phyloP scores from a whole-genome alignment of 2,329 filamentous ascomycete species.

The Fusarium lyarnte region DNA sequence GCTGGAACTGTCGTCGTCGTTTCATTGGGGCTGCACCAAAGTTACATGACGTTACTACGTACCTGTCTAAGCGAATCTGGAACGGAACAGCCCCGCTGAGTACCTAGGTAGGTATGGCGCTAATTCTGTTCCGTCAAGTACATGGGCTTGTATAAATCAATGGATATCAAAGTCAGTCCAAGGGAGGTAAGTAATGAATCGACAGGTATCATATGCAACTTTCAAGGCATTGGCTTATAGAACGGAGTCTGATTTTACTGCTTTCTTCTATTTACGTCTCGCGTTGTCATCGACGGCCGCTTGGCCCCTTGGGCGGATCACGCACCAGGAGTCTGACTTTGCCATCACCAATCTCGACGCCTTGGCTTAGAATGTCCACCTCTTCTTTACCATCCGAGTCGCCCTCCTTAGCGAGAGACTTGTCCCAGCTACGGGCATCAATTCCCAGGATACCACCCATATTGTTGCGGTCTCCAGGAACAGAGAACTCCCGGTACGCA shows the following conservation, averaged over 20 bases:
- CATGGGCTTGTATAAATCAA: background rate
- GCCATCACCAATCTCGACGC: slow-evolving; percentile 74
- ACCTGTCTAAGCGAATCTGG: slow-evolving; percentile 18
- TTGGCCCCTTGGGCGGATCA: slow-evolving; percentile 67
- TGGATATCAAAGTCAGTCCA: background rate
- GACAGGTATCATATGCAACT: background rate
- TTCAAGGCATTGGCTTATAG: slow-evolving; percentile 16
- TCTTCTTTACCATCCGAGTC: slow-evolving; percentile 54
- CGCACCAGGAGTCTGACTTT: slow-evolving; percentile 73
- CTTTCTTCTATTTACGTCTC: slow-evolving; percentile 43
- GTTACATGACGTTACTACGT: slow-evolving; percentile 33
- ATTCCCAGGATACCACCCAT: slow-evolving; percentile 81
- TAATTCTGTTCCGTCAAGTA: background rate
- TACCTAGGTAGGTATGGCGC: background rate
- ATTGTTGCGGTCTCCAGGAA: slow-evolving; percentile 87
- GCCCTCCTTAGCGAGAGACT: slow-evolving; percentile 62
- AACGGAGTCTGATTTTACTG: slow-evolving; percentile 44
- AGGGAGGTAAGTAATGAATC: background rate
- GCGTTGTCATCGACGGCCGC: slow-evolving; percentile 55
- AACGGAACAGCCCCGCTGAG: slow-evolving; percentile 19
- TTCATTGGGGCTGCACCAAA: background rate
- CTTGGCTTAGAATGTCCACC: slow-evolving; percentile 69
- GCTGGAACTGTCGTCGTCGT: slow-evolving; percentile 16
- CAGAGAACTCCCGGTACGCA: slow-evolving; percentile 94
- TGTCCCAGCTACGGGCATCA: slow-evolving; percentile 74